Percentiles rank a stretch among this genome's conserved stretches.
Conservation (phyloP, 2,329 filamentous ascomycete genomes). For the Sclerotinia trifoliorum region DNA sequence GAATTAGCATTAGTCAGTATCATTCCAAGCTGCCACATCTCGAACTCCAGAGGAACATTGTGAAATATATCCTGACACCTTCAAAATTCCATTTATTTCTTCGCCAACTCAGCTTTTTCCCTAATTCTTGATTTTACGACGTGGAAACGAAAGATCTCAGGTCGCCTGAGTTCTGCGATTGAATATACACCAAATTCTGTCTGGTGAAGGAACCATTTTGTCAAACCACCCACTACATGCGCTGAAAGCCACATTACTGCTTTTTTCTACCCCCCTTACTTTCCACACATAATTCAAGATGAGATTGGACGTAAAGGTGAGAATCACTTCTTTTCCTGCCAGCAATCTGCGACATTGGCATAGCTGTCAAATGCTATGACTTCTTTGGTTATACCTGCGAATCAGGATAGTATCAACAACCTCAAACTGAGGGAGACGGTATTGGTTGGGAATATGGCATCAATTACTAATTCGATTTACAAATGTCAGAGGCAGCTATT, state of each 20-base stretch:
- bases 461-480: constrained; percentile 41
- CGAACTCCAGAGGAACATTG: constrained; percentile 17
- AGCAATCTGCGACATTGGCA: background rate
- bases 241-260: constrained; percentile 31
- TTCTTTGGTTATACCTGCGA: constrained; percentile 19
- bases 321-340: constrained; percentile 28
- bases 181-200: background rate
- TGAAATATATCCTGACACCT: constrained; percentile 12
- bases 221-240: constrained; percentile 18
- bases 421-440: constrained; percentile 31
- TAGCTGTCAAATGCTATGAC: background rate
- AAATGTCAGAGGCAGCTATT: constrained; percentile 70
- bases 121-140: background rate
- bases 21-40: constrained; percentile 24
- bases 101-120: background rate
- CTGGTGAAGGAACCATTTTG: constrained; percentile 27
- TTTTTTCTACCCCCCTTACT: constrained; percentile 29
- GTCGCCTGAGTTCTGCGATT: background rate
- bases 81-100: background rate
- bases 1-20: constrained; percentile 23
- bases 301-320: constrained; percentile 61
- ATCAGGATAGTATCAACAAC: constrained; percentile 24
- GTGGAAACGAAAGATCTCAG: background rate
- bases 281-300: constrained; percentile 43
- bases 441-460: constrained; percentile 29